Percentiles rank a stretch among this genome's conserved stretches.
Conservation (phyloP, 768 basidiomycete genomes). For the Jaapia argillacea region DNA sequence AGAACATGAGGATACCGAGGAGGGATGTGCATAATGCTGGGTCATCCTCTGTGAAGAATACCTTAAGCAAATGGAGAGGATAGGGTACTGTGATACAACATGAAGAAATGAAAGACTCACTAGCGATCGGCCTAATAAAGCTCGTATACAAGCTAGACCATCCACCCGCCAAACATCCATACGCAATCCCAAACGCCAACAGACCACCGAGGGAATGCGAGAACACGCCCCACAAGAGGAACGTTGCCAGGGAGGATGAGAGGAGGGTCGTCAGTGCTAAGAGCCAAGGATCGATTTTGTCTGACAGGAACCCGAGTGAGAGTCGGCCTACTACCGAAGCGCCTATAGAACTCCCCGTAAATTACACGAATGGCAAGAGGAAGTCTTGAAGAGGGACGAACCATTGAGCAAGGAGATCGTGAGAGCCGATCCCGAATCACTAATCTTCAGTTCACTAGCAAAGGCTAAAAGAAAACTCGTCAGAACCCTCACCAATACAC, state of each 20-base stretch:
- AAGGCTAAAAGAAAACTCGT: too few relatives aligned
- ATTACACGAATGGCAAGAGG: conserved; percentile 2
- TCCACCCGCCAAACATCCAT: conserved; percentile 17
- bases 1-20: conserved; percentile 16
- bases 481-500: too few relatives aligned
- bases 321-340: conserved; percentile 16
- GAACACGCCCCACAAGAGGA: conserved; percentile 21
- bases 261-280: conserved; percentile 11
- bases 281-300: conserved; percentile 17
- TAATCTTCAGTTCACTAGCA: conserved; percentile 8
- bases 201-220: conserved; percentile 17
- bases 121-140: conserved; percentile 15
- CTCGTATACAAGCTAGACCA: conserved; percentile 20
- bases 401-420: conserved; percentile 14
- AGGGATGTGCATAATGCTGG: conserved; percentile 13
- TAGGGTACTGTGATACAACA: too few relatives aligned
- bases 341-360: neutral
- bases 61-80: neutral
- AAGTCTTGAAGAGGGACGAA: conserved; percentile 6
- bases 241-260: conserved; percentile 14
- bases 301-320: conserved; percentile 17
- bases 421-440: conserved; percentile 6
- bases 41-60: conserved; percentile 17
- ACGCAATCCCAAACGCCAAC: conserved; percentile 15
- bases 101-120: conserved; percentile 10